Evolutionary conservation across 148 eudicot species (phyloP).

Genomic region (Fagopyrum tataricum): DNA sequence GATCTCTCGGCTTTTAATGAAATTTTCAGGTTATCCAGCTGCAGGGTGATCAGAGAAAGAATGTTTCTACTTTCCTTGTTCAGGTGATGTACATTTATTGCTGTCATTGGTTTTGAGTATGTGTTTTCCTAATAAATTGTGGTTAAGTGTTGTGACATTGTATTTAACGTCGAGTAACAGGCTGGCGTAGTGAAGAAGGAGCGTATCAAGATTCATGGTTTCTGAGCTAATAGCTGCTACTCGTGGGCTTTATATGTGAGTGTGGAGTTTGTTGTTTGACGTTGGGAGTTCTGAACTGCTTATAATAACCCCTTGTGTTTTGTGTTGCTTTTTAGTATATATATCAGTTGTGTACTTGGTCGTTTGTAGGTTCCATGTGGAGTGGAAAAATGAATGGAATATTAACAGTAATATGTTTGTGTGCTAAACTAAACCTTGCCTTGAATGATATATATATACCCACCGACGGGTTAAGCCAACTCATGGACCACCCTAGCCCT

Average conservation of each 20-base stretch:
- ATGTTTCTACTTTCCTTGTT: conserved; percentile 81
- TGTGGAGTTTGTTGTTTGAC: not conserved
- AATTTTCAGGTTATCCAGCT: conserved; percentile 63
- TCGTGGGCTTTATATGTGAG: not conserved
- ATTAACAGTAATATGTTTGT: not conserved
- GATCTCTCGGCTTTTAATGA: not conserved
- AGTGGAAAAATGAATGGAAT: not conserved
- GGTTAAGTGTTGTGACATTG: not conserved
- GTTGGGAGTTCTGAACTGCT: not conserved
- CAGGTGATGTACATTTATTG: conserved; percentile 34
- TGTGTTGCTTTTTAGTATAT: not conserved
- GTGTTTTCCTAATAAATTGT: not conserved
- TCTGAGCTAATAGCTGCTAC: conserved; percentile 20
- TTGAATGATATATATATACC: not conserved
- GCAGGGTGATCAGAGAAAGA: conserved; percentile 96
- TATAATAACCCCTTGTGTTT: not conserved
- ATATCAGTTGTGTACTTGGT: not conserved
- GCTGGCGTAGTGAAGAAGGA: conserved; percentile 97
- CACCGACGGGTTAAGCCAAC: too few relatives aligned
- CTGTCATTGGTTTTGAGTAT: not conserved
- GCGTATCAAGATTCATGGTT: conserved; percentile 88
- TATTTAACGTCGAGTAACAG: conserved; percentile 21
- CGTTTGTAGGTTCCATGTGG: not conserved
- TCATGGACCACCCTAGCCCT: too few relatives aligned
- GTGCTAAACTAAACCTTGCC: not conserved